Evolutionary conservation across 371 early-diverging fungal genomes (phyloP), one percentile per base, ranked within the genome.

Genomic region (Apophysomyces sp.): DNA sequence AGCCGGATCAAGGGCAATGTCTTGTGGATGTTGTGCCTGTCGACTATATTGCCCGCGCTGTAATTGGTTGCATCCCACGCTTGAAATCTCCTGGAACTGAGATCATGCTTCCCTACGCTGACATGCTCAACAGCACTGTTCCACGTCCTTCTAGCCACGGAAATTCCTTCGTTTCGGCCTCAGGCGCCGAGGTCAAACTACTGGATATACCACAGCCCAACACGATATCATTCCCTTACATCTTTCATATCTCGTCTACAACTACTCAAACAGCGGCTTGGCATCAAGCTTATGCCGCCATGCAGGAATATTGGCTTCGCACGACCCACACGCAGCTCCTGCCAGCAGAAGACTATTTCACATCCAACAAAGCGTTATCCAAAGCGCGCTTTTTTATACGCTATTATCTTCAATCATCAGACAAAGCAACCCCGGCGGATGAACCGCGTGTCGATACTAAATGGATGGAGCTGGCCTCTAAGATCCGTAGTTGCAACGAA

Each of bases 1-100:
- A 68, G 28, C 62, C 72, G 49, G 76, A 56, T 54, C 62, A 72
- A 55, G 58, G 69, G 4, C 39, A 66, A 15, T 44, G 54, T 8
- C 32, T 30, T 2, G 66, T 72, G 1, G 72, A 74, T 52, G 44
- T 82, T 11, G 63, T 76, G 21, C 82, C 82, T 0, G 76, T 82
- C 5, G 82, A 82, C 37, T 63, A 70, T 58, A 55, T 70, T 21
- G 59, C 67, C 3, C 58, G 59, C 24, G 26, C 57, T 24, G 60
- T 70, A n/a, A 30, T 73, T 26, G 62, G 51, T n/a, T 36, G 65
- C 12, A 30, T 69, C n/a, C 65, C 70, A 4, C 29, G 27, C 3
- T 51, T 73, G 24, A 32, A 52, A 9, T 57, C 58, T 2, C 62
- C 68, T 27, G 68, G 68, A 4, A 18, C 57, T 7, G 31, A 63